These are phyloP conservation scores for Solanum clarkiae DNA, from an alignment of 257 asterid species.

Conservation along the genomic window DNA sequence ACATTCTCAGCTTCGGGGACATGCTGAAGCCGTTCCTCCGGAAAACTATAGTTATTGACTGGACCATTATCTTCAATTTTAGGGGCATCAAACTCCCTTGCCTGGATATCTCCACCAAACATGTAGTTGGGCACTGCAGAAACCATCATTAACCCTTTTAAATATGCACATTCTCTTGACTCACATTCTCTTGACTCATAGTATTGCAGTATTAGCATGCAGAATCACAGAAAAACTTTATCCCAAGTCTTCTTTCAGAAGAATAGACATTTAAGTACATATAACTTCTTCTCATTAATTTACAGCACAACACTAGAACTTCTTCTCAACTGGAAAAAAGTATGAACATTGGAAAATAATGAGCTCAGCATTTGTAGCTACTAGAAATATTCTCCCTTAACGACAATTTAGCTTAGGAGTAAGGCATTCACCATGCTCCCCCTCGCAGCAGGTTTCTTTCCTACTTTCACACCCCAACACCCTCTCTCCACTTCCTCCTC, in stretches of 20 bases:
- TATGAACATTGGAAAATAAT: neutral
- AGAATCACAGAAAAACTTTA: neutral
- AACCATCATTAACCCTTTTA: neutral
- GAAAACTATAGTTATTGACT: slow-evolving; percentile 35
- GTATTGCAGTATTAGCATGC: neutral
- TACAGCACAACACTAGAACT: neutral
- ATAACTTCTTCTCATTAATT: neutral
- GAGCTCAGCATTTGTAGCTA: neutral
- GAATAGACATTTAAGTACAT: neutral
- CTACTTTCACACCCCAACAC: neutral
- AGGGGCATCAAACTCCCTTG: slow-evolving; percentile 44
- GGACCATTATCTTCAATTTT: slow-evolving; percentile 41
- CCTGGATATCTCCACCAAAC: slow-evolving; percentile 51
- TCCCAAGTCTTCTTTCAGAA: neutral
- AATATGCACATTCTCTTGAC: neutral
- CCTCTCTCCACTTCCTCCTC: neutral
- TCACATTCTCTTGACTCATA: neutral
- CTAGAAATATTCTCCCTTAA: neutral
- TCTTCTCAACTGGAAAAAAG: neutral
- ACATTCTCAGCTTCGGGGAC: slow-evolving; percentile 47
- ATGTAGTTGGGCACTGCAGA: slow-evolving; percentile 54
- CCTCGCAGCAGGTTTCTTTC: neutral
- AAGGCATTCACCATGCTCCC: neutral
- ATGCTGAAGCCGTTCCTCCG: slow-evolving; percentile 50
- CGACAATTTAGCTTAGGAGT: neutral